These are phyloP conservation scores for Hericium rajendrae DNA, from an alignment of 768 basidiomycete genomes.

Conservation along the genomic window DNA sequence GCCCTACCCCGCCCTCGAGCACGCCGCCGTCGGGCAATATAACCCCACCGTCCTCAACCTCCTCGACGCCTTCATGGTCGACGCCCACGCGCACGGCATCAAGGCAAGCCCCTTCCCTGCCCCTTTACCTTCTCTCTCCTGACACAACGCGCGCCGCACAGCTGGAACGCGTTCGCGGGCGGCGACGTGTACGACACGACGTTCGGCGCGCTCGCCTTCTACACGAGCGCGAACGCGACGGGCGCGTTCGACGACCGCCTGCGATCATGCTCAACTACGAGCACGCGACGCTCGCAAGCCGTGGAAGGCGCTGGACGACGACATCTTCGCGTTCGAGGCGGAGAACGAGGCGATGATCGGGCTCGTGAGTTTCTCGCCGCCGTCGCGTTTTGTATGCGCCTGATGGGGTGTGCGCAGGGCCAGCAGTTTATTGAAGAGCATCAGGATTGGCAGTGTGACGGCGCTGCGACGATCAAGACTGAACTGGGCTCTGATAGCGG, in stretches of 20 bases:
- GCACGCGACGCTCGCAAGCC: slow-evolving; percentile 25
- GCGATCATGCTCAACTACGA: slow-evolving; percentile 28
- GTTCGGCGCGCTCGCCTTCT: slow-evolving; percentile 3
- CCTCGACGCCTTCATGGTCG: slow-evolving; percentile 31
- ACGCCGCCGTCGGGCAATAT: slow-evolving; percentile 25
- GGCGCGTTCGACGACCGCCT: slow-evolving; percentile 28
- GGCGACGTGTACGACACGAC: background rate
- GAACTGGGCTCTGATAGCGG: background rate
- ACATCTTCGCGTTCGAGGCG: slow-evolving; percentile 31
- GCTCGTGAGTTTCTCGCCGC: slow-evolving; percentile 5
- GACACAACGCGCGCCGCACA: background rate
- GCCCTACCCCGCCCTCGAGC: slow-evolving; percentile 26
- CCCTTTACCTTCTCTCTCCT: background rate
- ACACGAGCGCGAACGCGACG: slow-evolving; percentile 19
- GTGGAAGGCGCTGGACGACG: slow-evolving; percentile 28
- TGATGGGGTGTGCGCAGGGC: background rate
- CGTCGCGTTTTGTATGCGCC: background rate
- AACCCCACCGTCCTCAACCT: slow-evolving; percentile 25
- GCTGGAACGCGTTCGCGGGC: background rate
- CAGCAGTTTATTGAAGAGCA: background rate
- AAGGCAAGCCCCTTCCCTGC: slow-evolving; percentile 12
- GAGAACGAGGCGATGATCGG: slow-evolving; percentile 29
- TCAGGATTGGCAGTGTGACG: background rate
- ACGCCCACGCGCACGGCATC: slow-evolving; percentile 24
- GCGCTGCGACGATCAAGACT: background rate